Evolutionary conservation across 805 yeast species (phyloP).

Genomic region (Blastobotrys attinorum): DNA sequence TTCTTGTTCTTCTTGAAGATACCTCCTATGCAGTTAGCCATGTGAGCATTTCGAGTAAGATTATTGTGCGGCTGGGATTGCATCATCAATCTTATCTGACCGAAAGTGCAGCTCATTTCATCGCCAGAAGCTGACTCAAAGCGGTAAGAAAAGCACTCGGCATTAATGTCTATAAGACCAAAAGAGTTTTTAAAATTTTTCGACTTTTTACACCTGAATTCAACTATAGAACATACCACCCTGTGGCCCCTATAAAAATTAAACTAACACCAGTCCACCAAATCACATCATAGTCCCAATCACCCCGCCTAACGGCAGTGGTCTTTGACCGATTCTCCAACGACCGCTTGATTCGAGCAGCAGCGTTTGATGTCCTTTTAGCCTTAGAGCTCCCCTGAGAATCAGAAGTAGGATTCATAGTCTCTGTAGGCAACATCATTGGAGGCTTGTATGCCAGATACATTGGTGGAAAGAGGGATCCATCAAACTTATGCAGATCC

Average conservation of each 20-base stretch:
- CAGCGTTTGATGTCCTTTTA: conserved; percentile 6
- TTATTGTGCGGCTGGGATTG: too few relatives aligned
- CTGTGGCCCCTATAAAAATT: conserved; percentile 32
- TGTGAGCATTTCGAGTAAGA: too few relatives aligned
- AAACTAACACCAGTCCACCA: conserved; percentile 36
- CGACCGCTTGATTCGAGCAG: conserved; percentile 49
- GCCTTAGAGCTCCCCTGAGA: conserved; percentile 6
- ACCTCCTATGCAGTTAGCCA: too few relatives aligned
- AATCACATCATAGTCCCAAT: conserved; percentile 19
- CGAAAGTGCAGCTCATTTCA: too few relatives aligned
- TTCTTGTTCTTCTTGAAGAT: too few relatives aligned
- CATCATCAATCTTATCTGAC: too few relatives aligned
- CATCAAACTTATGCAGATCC: conserved; percentile 62
- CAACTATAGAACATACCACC: conserved; percentile 27
- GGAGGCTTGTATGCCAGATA: conserved; percentile 92
- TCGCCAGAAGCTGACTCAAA: too few relatives aligned
- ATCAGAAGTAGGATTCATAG: conserved; percentile 74
- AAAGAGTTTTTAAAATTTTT: too few relatives aligned
- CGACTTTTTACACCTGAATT: too few relatives aligned
- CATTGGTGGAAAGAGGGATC: conserved; percentile 74
- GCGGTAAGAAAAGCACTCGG: too few relatives aligned
- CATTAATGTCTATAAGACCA: too few relatives aligned
- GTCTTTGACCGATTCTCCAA: conserved; percentile 77
- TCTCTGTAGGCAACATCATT: conserved; percentile 87
- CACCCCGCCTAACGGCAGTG: conserved; percentile 39